Conservation (phyloP, 441 rosid genomes). For the Breynia disticha region DNA sequence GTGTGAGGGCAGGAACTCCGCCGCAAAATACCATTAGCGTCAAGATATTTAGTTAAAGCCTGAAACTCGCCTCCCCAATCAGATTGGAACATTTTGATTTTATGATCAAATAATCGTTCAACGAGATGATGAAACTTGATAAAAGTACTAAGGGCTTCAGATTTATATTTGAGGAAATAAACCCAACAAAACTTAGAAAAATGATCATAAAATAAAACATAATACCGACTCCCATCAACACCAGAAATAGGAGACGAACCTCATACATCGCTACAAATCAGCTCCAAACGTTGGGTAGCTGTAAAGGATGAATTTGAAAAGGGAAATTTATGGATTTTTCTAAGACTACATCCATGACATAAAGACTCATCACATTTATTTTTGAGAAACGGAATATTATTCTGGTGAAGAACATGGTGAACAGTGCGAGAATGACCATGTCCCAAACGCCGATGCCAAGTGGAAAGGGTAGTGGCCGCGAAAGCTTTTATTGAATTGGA, state of each 20-base stretch:
- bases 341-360: background rate
- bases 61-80: no score
- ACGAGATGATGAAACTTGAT: background rate
- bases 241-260: background rate
- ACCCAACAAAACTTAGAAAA: no score
- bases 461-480: no score
- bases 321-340: background rate
- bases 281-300: background rate
- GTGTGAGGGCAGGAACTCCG: background rate
- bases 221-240: background rate
- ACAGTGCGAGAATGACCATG: background rate
- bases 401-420: background rate
- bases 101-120: background rate
- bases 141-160: background rate
- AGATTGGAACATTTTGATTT: background rate
- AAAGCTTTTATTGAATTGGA: no score
- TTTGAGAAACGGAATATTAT: background rate
- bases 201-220: background rate
- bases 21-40: background rate
- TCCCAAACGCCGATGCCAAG: no score
- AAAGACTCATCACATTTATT: no score
- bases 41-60: background rate
- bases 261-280: background rate
- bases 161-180: background rate
- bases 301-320: background rate